Percentiles rank a stretch among this genome's conserved stretches.
phyloP scores from a whole-genome alignment of 208 protist species.

The Porcisia deanei region DNA sequence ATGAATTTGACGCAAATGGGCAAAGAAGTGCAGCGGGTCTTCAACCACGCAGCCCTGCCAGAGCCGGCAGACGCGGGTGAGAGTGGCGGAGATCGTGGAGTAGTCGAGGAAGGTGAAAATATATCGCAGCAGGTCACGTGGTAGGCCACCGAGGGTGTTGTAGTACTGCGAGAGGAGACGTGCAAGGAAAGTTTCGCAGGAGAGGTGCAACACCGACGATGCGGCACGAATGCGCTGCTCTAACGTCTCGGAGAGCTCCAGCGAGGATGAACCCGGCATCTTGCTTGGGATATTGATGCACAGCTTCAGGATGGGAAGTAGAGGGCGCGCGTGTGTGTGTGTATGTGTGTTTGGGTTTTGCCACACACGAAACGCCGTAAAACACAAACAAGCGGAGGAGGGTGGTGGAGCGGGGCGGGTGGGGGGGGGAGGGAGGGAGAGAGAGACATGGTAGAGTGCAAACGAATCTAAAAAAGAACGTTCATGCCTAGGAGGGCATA shows the following conservation, averaged over 20 bases:
- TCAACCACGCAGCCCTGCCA: constrained; percentile 36
- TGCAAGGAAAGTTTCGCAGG: constrained; percentile 30
- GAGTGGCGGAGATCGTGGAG: constrained; percentile 36
- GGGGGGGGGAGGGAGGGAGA: not conserved
- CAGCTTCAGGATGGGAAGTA: not conserved
- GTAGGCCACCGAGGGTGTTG: constrained; percentile 47
- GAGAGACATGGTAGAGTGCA: not conserved
- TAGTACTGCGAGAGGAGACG: constrained; percentile 38
- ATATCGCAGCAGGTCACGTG: constrained; percentile 34
- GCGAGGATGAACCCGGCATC: constrained; percentile 18
- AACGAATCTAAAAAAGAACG: too few species aligned
- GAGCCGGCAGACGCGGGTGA: constrained; percentile 28
- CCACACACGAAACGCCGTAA: too few species aligned
- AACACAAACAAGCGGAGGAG: too few species aligned
- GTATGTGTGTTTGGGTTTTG: not conserved
- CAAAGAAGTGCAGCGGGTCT: constrained; percentile 32
- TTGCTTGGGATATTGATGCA: not conserved
- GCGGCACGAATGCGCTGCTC: constrained; percentile 32
- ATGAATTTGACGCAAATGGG: constrained; percentile 40
- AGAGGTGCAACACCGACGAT: constrained; percentile 33
- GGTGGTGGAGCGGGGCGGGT: too few species aligned
- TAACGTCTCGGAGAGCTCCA: constrained; percentile 24
- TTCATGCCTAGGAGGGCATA: too few species aligned
- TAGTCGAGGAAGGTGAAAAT: constrained; percentile 55
- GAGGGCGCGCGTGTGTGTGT: not conserved